Evolutionary conservation across 2,329 filamentous ascomycete genomes (phyloP).

Genomic region (Talaromyces sp.): DNA sequence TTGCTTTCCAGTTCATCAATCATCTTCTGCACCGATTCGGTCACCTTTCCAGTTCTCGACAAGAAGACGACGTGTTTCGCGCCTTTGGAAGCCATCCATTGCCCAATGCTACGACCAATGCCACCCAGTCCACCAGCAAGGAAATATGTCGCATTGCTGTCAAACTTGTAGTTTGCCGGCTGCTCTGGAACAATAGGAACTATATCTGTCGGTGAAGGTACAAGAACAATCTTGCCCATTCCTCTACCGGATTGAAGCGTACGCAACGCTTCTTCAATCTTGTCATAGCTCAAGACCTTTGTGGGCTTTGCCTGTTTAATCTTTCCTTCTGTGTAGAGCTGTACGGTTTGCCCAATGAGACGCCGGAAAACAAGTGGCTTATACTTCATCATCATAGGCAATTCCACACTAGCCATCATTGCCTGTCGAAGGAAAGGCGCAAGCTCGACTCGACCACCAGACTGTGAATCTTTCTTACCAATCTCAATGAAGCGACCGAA

Average conservation of each 20-base stretch:
- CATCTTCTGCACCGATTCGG: constrained; percentile 20
- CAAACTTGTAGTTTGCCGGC: constrained; percentile 15
- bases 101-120: constrained; percentile 23
- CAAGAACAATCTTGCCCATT: constrained; percentile 24
- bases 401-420: constrained; percentile 21
- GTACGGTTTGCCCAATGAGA: constrained; percentile 19
- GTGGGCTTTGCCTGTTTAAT: constrained; percentile 21
- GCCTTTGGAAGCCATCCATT: constrained; percentile 25
- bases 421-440: constrained; percentile 20
- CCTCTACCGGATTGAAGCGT: constrained; percentile 22
- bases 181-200: constrained; percentile 20
- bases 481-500: constrained; percentile 23
- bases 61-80: constrained; percentile 30
- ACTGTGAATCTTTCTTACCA: constrained; percentile 21
- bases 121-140: constrained; percentile 24
- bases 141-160: constrained; percentile 23
- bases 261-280: constrained; percentile 22
- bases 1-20: constrained; percentile 20
- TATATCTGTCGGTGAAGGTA: constrained; percentile 16
- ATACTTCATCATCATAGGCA: constrained; percentile 20
- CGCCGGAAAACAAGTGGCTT: constrained; percentile 16
- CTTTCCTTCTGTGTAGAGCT: constrained; percentile 20
- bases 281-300: constrained; percentile 17
- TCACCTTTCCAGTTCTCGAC: constrained; percentile 25
- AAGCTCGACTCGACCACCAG: constrained; percentile 16